A percentile compares a stretch with the other conserved stretches of the same genome.
Evolutionary conservation across 2,329 filamentous ascomycete species (phyloP).

Genomic region (Westerdykella aurantiaca): DNA sequence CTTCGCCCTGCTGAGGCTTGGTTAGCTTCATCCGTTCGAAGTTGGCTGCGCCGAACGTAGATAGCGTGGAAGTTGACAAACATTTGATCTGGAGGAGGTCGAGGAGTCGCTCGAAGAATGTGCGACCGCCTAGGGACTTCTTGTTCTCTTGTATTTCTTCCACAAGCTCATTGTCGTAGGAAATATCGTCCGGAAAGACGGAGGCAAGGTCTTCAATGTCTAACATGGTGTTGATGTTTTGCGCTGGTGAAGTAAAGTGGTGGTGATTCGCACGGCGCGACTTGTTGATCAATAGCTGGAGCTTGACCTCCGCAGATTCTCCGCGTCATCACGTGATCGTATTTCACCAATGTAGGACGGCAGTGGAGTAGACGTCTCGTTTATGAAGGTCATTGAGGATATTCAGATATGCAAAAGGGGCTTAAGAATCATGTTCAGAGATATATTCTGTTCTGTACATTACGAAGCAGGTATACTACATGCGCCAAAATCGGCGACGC

Average conservation of each 20-base stretch:
- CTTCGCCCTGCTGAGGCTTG: conserved; percentile 46
- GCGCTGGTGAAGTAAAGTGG: not conserved
- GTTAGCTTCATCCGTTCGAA: conserved; percentile 4
- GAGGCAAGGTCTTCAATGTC: conserved; percentile 62
- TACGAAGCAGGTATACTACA: too few relatives aligned
- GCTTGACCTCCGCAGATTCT: too few relatives aligned
- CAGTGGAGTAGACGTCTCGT: too few relatives aligned
- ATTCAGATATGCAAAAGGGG: too few relatives aligned
- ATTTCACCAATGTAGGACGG: too few relatives aligned
- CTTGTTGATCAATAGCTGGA: too few relatives aligned
- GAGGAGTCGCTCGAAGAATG: conserved; percentile 77
- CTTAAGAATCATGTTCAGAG: too few relatives aligned
- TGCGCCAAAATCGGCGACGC: not conserved
- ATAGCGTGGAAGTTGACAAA: conserved; percentile 30
- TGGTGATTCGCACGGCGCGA: not conserved
- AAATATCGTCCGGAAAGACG: conserved; percentile 50
- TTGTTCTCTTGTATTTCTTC: conserved; percentile 62
- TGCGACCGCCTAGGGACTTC: conserved; percentile 60
- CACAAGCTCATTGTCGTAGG: conserved; percentile 22
- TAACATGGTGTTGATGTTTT: conserved; percentile 44
- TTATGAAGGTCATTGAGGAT: too few relatives aligned
- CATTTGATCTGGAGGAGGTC: conserved; percentile 66
- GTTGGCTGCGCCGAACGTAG: not conserved
- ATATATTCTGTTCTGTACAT: too few relatives aligned
- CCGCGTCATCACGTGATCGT: too few relatives aligned